These are phyloP conservation scores for Cocos nucifera DNA, from an alignment of 176 grass and related monocot genomes.

Conservation along the genomic window DNA sequence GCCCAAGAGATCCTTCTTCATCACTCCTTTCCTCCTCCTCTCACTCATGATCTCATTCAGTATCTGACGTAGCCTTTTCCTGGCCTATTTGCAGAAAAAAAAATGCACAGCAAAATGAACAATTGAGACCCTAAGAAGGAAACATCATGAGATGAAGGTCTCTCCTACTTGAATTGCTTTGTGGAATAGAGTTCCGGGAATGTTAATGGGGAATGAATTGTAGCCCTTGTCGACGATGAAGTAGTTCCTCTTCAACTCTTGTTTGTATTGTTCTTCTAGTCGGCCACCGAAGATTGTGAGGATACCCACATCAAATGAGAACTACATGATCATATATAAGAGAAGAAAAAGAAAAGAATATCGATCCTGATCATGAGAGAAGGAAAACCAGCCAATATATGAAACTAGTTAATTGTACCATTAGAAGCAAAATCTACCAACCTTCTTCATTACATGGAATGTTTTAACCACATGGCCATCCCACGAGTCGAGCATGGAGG, in stretches of 20 bases:
- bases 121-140: no score
- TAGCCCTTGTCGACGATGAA: constrained; percentile 86
- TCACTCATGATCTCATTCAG: constrained; percentile 61
- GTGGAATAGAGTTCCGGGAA: constrained; percentile 55
- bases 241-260: constrained; percentile 59
- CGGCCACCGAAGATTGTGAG: constrained; percentile 58
- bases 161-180: constrained; percentile 71
- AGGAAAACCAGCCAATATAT: no score
- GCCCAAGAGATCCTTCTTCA: constrained; percentile 48
- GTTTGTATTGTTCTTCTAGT: constrained; percentile 40
- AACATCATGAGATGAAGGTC: no score
- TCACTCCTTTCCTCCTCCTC: constrained; percentile 36
- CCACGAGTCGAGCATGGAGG: constrained; percentile 38
- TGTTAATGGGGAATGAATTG: constrained; percentile 80
- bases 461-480: constrained; percentile 31
- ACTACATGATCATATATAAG: constrained; percentile 18
- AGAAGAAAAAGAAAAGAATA: background rate
- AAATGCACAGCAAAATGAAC: no score
- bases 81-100: constrained; percentile 28
- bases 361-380: no score
- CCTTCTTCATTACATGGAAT: constrained; percentile 76
- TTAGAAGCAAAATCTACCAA: constrained; percentile 3
- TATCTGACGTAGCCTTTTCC: constrained; percentile 46
- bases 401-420: no score
- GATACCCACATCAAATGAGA: constrained; percentile 83